These are phyloP conservation scores for Pestalotiopsis sp. DNA, from an alignment of 2,329 filamentous ascomycete genomes.

Conservation along the genomic window DNA sequence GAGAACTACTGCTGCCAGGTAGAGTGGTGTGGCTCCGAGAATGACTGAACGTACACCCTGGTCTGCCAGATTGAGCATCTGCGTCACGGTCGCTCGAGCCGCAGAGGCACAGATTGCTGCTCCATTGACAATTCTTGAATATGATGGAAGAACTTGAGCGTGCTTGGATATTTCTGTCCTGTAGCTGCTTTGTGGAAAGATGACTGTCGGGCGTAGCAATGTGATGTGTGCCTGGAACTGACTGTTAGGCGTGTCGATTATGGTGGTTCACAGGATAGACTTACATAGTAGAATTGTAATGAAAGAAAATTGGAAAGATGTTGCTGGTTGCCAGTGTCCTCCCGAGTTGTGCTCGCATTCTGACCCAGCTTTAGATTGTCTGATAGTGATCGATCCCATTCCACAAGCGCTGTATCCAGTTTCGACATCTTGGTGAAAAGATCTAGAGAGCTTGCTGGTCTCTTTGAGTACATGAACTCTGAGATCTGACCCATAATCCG, in stretches of 20 bases:
- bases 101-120: constrained; percentile 16
- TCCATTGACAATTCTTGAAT: constrained; percentile 15
- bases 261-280: constrained; percentile 3
- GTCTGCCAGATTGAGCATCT: constrained; percentile 21
- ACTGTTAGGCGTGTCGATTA: not conserved
- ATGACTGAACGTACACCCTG: constrained; percentile 14
- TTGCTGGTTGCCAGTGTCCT: not conserved
- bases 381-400: constrained; percentile 20
- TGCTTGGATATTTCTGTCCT: constrained; percentile 19
- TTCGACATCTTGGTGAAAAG: constrained; percentile 12
- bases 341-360: constrained; percentile 9
- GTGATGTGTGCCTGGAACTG: constrained; percentile 21
- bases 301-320: constrained; percentile 10
- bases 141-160: constrained; percentile 12
- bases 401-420: constrained; percentile 20
- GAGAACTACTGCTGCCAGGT: constrained; percentile 22
- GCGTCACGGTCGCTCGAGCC: constrained; percentile 15
- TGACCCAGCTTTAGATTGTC: constrained; percentile 12
- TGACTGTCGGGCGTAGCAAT: constrained; percentile 19
- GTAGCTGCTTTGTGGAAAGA: constrained; percentile 21
- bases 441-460: constrained; percentile 11
- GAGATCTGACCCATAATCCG: constrained; percentile 20
- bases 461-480: constrained; percentile 19
- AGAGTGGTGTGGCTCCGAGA: constrained; percentile 18
- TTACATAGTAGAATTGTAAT: constrained; percentile 16